Evolutionary conservation across 352 stramenopile genomes (phyloP), one percentile per base, ranked within the genome.

Genomic region (Plasmopara viticola): DNA sequence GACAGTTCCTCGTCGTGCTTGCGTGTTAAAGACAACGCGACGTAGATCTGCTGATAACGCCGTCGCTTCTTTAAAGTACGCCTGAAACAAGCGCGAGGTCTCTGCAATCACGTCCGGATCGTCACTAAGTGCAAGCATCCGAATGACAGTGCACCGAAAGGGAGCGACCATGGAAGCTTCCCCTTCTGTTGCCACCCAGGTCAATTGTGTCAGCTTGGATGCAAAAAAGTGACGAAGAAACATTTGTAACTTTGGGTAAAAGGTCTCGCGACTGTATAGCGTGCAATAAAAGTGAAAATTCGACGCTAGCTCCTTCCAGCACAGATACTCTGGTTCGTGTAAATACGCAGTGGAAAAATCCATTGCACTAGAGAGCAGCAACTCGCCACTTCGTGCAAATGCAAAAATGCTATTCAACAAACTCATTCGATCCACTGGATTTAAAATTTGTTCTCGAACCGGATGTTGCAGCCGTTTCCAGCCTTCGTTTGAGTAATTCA

Each of bases 351-450:
- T 68, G 30, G 64, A 75, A 38, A 90, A 90, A 55, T 88, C 75
- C 12, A 93, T 53, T 10, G 82, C 79, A 35, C 76, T 57, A 7
- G 76, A 62, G 28, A 89, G 54, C 0, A 64, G 58, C 31, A 88
- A 45, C 30, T 79, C 66, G 6, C 80, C 83, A 34, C 69, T 78
- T 15, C 74, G 72, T 12, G 95, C 87, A 46, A 98, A 86, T 20
- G 93, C 76, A 62, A 98, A 98, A 9, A 88, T 77, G 68, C 97
- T 96, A 55, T 79, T 90, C 7, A 99, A 67, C 51, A 99, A 60
- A 33, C 90, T 96, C 56, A 96, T 93, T 8, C 95, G 86, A 69
- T 99, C 96, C 4, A 90, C 71, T 9, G 86, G 58, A 18, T 61
- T 66, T 35, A 98, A 60, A 9, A 53, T 51, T 29, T 75, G 64